phyloP scores from a whole-genome alignment of 805 yeast genomes.

The Grigorovia yakushimaensis region DNA sequence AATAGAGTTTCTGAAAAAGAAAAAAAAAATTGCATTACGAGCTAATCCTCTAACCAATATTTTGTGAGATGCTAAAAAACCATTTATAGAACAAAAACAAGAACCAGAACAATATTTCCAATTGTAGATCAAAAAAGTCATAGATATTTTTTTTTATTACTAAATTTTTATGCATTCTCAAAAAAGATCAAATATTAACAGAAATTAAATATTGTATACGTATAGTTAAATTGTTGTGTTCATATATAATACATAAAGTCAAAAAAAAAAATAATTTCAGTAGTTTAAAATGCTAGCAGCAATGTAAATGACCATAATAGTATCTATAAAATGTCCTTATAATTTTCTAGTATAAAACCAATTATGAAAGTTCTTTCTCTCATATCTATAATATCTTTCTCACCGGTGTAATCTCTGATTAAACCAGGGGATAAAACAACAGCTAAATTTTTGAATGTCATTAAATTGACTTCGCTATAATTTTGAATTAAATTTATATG shows the following conservation, averaged over 20 bases:
- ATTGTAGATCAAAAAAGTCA: no score
- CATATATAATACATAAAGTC: no score
- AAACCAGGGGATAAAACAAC: conserved; percentile 95
- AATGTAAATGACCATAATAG: neutral
- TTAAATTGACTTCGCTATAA: conserved; percentile 51
- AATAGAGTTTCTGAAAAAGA: no score
- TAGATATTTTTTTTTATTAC: no score
- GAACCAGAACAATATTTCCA: no score
- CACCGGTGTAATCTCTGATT: conserved; percentile 70
- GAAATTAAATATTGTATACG: no score
- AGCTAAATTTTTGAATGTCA: conserved; percentile 74
- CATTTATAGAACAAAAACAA: no score
- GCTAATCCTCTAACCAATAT: no score
- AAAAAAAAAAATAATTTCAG: neutral
- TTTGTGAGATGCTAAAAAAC: no score
- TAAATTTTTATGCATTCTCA: no score
- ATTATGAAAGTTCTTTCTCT: conserved; percentile 68
- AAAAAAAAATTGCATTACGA: no score
- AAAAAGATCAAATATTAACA: no score
- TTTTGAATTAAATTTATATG: conserved; percentile 57
- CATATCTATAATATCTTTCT: conserved; percentile 79
- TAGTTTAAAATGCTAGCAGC: neutral
- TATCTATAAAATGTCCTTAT: conserved; percentile 16
- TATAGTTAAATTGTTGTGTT: neutral
- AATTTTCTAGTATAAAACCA: conserved; percentile 54